Evolutionary conservation across 2,329 filamentous ascomycete genomes (phyloP).

Genomic region (Zopfia rhizophila): DNA sequence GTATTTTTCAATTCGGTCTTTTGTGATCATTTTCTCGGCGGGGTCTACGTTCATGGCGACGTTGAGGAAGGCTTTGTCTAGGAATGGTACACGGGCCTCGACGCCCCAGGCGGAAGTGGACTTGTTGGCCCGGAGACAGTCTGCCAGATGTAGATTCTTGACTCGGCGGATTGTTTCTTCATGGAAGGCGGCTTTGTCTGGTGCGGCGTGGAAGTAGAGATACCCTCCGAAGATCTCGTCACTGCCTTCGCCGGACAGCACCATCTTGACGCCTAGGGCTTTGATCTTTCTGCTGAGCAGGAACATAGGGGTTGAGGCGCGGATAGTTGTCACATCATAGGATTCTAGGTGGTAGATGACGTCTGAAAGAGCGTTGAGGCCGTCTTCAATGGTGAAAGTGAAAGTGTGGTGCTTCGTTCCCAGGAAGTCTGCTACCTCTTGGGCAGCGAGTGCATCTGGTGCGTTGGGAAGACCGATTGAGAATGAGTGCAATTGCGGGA

Average conservation of each 20-base stretch:
- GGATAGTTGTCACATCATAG: constrained; percentile 98
- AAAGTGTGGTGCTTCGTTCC: constrained; percentile 98
- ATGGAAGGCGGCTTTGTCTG: constrained; percentile 92
- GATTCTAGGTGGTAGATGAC: constrained; percentile 98
- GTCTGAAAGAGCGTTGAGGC: constrained; percentile 94
- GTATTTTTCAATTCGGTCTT: constrained; percentile 94
- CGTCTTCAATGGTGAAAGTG: constrained; percentile 97
- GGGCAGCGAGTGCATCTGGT: constrained; percentile 89
- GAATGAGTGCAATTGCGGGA: constrained; percentile 97
- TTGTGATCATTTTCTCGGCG: constrained; percentile 92
- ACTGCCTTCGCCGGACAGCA: constrained; percentile 93
- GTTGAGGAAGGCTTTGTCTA: constrained; percentile 97
- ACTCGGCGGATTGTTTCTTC: constrained; percentile 92
- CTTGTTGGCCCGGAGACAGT: constrained; percentile 98
- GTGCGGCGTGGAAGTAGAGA: constrained; percentile 97
- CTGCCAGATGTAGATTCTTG: constrained; percentile 95
- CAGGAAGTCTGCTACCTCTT: constrained; percentile 94
- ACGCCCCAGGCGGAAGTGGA: constrained; percentile 98
- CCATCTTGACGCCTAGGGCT: constrained; percentile 99
- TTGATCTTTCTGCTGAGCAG: constrained; percentile 98
- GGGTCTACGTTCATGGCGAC: constrained; percentile 94
- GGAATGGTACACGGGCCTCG: constrained; percentile 96
- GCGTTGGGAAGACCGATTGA: constrained; percentile 95
- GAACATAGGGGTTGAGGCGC: constrained; percentile 99
- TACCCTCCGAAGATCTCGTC: constrained; percentile 99